A percentile compares a stretch with the other conserved stretches of the same genome.
These are phyloP conservation scores for Glycine soja DNA, from an alignment of 306 rosid genomes.

Conservation along the genomic window DNA sequence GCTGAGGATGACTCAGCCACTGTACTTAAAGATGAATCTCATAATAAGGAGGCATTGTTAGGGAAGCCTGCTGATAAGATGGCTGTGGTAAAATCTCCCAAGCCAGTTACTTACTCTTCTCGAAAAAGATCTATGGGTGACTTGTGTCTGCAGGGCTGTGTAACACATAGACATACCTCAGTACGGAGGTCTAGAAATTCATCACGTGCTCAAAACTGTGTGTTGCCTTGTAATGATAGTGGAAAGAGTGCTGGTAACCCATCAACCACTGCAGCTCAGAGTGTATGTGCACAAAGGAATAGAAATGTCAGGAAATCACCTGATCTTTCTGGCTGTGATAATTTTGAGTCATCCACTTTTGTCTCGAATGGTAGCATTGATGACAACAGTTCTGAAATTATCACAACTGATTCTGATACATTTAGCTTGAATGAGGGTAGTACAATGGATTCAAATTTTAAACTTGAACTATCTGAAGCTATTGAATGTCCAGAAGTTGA, in stretches of 20 bases:
- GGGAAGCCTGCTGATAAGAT: conserved; percentile 58
- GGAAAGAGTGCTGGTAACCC: conserved; percentile 48
- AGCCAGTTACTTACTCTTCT: conserved; percentile 58
- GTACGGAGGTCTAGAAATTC: conserved; percentile 73
- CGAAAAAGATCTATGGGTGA: conserved; percentile 68
- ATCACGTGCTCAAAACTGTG: conserved; percentile 59
- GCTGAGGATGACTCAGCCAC: conserved; percentile 59
- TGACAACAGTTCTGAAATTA: conserved; percentile 74
- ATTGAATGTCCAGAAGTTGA: conserved; percentile 66
- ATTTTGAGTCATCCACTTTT: conserved; percentile 63
- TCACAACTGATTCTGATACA: conserved; percentile 75
- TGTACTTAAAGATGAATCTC: conserved; percentile 55
- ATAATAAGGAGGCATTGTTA: conserved; percentile 50
- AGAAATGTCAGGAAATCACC: conserved; percentile 65
- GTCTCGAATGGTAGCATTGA: conserved; percentile 73
- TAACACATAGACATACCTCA: conserved; percentile 52
- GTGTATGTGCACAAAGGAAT: conserved; percentile 58
- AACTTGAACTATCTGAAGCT: conserved; percentile 60
- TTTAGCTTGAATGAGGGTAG: conserved; percentile 78
- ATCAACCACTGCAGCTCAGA: conserved; percentile 53
- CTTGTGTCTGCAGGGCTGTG: conserved; percentile 52
- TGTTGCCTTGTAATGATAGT: conserved; percentile 53
- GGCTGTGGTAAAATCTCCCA: conserved; percentile 54
- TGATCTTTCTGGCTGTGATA: conserved; percentile 67
- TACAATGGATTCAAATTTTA: conserved; percentile 73